Evolutionary conservation across 2,329 filamentous ascomycete species (phyloP).

Genomic region (Phialocephala subalpina): DNA sequence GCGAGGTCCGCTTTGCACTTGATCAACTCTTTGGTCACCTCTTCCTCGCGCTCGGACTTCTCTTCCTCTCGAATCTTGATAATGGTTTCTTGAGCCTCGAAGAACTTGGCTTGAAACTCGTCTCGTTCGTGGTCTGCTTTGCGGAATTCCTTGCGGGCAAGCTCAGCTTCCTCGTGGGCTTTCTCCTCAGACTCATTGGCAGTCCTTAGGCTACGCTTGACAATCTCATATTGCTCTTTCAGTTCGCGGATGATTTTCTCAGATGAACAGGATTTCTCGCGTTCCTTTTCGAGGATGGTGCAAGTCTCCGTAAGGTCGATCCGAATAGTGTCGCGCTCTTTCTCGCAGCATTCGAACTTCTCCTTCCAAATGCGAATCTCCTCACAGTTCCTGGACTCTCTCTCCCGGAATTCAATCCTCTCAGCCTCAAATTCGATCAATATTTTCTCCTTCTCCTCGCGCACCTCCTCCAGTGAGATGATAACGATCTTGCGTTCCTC

Average conservation of each 20-base stretch:
- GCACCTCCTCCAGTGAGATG: not conserved
- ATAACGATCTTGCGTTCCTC: not conserved
- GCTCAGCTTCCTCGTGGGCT: not conserved
- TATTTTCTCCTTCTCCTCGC: not conserved
- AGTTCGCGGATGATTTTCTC: not conserved
- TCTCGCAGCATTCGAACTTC: not conserved
- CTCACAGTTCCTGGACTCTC: not conserved
- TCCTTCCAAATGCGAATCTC: not conserved
- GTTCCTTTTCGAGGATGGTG: not conserved
- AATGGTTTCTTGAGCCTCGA: slow-evolving; percentile 13
- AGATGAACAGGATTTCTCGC: not conserved
- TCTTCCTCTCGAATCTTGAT: not conserved
- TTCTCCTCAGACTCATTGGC: not conserved
- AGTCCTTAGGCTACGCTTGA: not conserved
- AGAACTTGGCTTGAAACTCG: slow-evolving; percentile 16
- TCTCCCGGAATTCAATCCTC: not conserved
- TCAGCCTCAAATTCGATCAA: not conserved
- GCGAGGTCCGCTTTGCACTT: not conserved
- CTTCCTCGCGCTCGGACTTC: not conserved
- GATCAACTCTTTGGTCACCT: not conserved
- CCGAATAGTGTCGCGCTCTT: not conserved
- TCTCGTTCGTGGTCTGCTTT: slow-evolving; percentile 12
- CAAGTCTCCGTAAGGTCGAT: not conserved
- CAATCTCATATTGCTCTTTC: not conserved
- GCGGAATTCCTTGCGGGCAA: slow-evolving; percentile 8